These are phyloP conservation scores for Amauroascus verrucosus DNA, from an alignment of 2,329 filamentous ascomycete genomes.

Conservation along the genomic window DNA sequence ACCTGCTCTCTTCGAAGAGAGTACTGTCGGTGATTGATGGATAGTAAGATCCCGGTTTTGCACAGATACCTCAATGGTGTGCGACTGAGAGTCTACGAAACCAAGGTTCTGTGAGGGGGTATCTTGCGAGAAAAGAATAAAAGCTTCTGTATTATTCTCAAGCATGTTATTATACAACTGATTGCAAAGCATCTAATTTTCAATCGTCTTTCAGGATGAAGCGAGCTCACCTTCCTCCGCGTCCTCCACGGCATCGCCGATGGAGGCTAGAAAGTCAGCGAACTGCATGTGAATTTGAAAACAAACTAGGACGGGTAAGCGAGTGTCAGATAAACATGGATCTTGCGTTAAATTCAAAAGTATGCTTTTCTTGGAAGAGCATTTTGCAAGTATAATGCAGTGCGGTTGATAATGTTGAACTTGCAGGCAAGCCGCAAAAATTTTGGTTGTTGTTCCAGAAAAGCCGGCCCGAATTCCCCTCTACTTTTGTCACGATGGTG, in stretches of 20 bases:
- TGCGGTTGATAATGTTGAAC: not conserved
- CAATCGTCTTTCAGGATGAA: conserved; percentile 13
- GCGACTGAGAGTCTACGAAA: conserved; percentile 65
- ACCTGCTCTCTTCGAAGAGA: conserved; percentile 63
- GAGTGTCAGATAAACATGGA: conserved; percentile 7
- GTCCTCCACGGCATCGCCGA: conserved; percentile 23
- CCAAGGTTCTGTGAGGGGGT: conserved; percentile 70
- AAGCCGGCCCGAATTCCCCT: not conserved
- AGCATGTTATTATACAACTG: conserved; percentile 4
- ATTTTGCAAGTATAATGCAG: not conserved
- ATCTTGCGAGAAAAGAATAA: conserved; percentile 69
- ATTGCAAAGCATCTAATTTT: conserved; percentile 27
- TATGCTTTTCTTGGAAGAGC: not conserved
- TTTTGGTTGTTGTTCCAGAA: not conserved
- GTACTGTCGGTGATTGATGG: conserved; percentile 70
- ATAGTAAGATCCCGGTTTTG: conserved; percentile 62
- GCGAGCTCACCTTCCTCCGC: conserved; percentile 47
- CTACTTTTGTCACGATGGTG: not conserved
- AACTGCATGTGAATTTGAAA: conserved; percentile 13
- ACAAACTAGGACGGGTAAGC: too few species aligned
- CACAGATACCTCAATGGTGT: conserved; percentile 56
- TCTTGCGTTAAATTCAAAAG: conserved; percentile 4
- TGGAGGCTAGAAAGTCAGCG: conserved; percentile 18
- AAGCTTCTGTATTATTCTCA: conserved; percentile 55
- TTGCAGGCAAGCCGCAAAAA: too few species aligned